phyloP scores from a whole-genome alignment of 306 rosid species.

The Purshia tridentata region DNA sequence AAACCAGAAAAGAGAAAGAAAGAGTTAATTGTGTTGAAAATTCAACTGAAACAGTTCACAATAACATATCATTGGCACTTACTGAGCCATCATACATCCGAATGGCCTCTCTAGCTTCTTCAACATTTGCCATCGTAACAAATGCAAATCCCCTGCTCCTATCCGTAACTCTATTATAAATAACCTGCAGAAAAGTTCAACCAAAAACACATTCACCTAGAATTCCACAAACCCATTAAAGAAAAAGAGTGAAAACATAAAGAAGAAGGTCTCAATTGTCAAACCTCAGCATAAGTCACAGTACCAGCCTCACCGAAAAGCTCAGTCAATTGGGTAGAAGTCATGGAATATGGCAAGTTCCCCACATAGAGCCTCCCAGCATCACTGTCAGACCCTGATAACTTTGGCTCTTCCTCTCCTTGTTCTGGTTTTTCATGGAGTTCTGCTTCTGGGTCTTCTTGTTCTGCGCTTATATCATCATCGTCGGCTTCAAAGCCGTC shows the following conservation, averaged over 20 bases:
- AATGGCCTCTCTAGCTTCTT: slow-evolving; percentile 86
- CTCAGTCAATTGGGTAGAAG: slow-evolving; percentile 61
- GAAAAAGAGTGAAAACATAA: slow-evolving; percentile 15
- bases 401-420: slow-evolving; percentile 38
- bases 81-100: slow-evolving; percentile 87
- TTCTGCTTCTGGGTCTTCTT: slow-evolving; percentile 35
- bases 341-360: slow-evolving; percentile 70
- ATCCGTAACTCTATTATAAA: slow-evolving; percentile 83
- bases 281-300: slow-evolving; percentile 74
- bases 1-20: neutral
- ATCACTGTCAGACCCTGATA: slow-evolving; percentile 41
- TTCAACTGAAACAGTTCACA: neutral
- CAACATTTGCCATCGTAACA: slow-evolving; percentile 74
- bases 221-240: neutral
- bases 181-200: slow-evolving; percentile 47
- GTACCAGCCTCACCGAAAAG: slow-evolving; percentile 76
- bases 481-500: slow-evolving; percentile 45
- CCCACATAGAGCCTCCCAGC: slow-evolving; percentile 87
- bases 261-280: slow-evolving; percentile 4
- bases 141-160: slow-evolving; percentile 96
- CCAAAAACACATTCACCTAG: slow-evolving; percentile 9
- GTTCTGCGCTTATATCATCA: slow-evolving; percentile 31
- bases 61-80: slow-evolving; percentile 22
- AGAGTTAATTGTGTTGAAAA: neutral
- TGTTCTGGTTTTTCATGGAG: slow-evolving; percentile 25